Conservation (phyloP, 2,329 filamentous ascomycete genomes). For the Alternaria brassicicola region DNA sequence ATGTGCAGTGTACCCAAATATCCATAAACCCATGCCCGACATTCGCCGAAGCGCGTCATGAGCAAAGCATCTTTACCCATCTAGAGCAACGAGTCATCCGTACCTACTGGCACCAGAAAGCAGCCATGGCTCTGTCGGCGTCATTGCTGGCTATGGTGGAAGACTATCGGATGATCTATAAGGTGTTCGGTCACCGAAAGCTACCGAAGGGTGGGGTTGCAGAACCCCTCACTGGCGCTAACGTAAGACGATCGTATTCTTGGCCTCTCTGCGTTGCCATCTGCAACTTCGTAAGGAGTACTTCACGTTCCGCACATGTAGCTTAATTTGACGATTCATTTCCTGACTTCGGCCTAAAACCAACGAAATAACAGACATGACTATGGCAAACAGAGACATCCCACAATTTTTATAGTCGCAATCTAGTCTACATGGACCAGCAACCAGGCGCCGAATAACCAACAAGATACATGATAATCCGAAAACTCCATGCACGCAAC, state of each 20-base stretch:
- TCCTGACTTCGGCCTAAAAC: neutral
- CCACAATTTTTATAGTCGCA: neutral
- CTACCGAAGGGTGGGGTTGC: neutral
- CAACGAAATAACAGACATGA: neutral
- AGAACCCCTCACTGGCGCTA: neutral
- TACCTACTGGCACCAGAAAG: neutral
- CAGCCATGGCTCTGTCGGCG: neutral
- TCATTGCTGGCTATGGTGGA: neutral
- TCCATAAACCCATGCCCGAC: neutral
- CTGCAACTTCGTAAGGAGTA: too few relatives aligned
- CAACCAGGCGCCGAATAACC: neutral
- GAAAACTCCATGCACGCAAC: neutral
- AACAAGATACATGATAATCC: neutral
- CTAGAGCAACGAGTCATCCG: neutral
- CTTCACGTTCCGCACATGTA: neutral
- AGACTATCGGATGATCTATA: neutral
- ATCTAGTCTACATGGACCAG: constrained; percentile 12
- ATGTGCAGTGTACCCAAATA: neutral
- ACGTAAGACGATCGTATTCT: neutral
- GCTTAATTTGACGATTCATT: neutral
- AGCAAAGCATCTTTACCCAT: neutral
- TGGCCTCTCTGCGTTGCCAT: neutral
- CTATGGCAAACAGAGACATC: neutral
- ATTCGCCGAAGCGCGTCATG: neutral
- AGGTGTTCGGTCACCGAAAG: neutral